phyloP scores from a whole-genome alignment of 352 stramenopile genomes.

The Phytophthora pisi region DNA sequence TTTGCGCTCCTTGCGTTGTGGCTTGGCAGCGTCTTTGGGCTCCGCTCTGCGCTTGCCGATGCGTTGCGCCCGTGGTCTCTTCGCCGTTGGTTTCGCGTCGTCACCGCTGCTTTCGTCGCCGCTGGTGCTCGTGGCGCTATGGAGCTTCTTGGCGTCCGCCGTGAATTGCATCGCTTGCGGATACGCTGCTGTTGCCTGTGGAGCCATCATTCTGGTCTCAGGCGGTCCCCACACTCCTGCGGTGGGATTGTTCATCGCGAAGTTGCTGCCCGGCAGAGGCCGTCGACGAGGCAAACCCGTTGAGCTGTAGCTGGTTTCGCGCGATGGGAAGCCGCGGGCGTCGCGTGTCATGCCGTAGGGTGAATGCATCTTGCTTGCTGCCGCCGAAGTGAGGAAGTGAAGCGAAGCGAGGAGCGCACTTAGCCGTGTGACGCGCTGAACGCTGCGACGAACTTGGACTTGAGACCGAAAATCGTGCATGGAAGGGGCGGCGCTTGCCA shows the following conservation, averaged over 20 bases:
- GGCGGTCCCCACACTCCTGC: background rate
- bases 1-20: constrained; percentile 32
- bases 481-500: constrained; percentile 14
- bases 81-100: constrained; percentile 6
- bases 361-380: constrained; percentile 20
- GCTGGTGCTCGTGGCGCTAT: constrained; percentile 26
- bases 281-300: constrained; percentile 14
- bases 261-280: constrained; percentile 18
- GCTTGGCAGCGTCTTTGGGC: constrained; percentile 5
- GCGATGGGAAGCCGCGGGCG: constrained; percentile 16
- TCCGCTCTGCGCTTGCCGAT: background rate
- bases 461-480: constrained; percentile 7
- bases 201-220: background rate
- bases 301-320: constrained; percentile 24
- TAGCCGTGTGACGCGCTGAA: constrained; percentile 30
- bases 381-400: background rate
- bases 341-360: background rate
- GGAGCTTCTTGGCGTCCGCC: background rate
- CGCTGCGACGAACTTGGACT: constrained; percentile 12
- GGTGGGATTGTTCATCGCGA: constrained; percentile 3
- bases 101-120: constrained; percentile 32
- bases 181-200: background rate
- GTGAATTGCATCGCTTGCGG: constrained; percentile 4
- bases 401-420: constrained; percentile 15
- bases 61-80: constrained; percentile 14